Base-by-base conservation (phyloP, 768 basidiomycete genomes). In the Leccinum imitatum region DNA sequence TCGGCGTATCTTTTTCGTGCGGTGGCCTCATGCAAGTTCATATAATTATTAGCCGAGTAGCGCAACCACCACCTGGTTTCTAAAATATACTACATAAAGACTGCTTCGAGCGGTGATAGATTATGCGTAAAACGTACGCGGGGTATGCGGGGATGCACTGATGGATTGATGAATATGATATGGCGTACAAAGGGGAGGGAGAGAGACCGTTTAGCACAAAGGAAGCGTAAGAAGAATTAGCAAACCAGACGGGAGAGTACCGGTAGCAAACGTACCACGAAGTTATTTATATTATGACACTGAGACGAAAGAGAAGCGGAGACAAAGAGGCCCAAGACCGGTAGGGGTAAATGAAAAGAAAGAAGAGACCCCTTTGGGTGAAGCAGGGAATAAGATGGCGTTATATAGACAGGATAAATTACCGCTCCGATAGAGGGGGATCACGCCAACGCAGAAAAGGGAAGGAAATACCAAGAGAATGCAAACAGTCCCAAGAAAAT, bases 1-100 rank as follows among this genome's bases (percentile, higher is more conserved):
- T 84, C 79, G 79, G 83, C 66, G 72, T 73, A 72, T 37, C 1
- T 33, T 52, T 33, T 56, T 64, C n/a, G 41, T n/a, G 41, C 39
- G 15, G 37, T 37, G 37, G 6, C 37, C 37, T 15, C 37, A 37
- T 37, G 37, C 14, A 37, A 7, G 37, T 39, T 15, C 15, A 41
- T n/a, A 41, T 41, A 41, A 41, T 41, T 41, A 37, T 33, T 33
- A 33, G 14, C 35, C 35, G 14, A 37, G 35, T 37, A 37, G 14
- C 35, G 14, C 35, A 35, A 33, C 33, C 33, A 33, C 35, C 35
- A 23, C 21, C 23, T 53, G 44, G 25, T 58, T 50, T 56, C 7
- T 30, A 17, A 23, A 50, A 37, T 51, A 53, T 35, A 53, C 25
- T 57, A 41, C 59, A 52, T 39, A 53, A 54, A 47, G 54, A 65